A percentile compares a stretch with the other conserved stretches of the same genome.
Conservation (phyloP, 495 filamentous ascomycete species). For the Cercophora samala region DNA sequence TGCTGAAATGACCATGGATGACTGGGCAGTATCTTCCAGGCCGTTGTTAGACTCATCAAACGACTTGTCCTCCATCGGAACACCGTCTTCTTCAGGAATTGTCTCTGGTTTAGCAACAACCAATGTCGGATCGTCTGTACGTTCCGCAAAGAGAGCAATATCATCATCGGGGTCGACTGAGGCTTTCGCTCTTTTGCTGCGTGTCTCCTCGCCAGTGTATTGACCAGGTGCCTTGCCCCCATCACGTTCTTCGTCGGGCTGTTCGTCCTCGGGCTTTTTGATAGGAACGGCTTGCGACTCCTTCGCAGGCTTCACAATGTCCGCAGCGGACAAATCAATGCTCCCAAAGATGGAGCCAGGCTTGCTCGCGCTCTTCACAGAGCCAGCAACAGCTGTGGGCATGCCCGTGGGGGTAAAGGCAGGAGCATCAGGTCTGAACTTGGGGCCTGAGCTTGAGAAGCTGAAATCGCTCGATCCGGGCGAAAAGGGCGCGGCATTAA, state of each 20-base stretch:
- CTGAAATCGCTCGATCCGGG: constrained; percentile 68
- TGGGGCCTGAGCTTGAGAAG: constrained; percentile 63
- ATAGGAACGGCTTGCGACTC: constrained; percentile 82
- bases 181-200: constrained; percentile 69
- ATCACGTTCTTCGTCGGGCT: constrained; percentile 43
- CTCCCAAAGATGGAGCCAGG: constrained; percentile 69
- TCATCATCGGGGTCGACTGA: constrained; percentile 59
- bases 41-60: constrained; percentile 47
- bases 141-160: constrained; percentile 64
- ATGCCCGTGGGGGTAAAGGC: constrained; percentile 65
- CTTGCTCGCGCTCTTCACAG: constrained; percentile 36
- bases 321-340: constrained; percentile 56
- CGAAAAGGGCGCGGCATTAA: constrained; percentile 65
- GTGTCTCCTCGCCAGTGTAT: constrained; percentile 49
- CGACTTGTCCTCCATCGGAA: constrained; percentile 33
- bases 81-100: constrained; percentile 25
- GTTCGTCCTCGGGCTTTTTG: constrained; percentile 58
- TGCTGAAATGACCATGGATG: constrained; percentile 45
- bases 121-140: constrained; percentile 33
- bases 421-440: constrained; percentile 79
- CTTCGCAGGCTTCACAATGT: constrained; percentile 60
- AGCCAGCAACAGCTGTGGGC: constrained; percentile 38
- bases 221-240: constrained; percentile 52
- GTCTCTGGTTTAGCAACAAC: constrained; percentile 21
- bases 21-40: constrained; percentile 41